Evolutionary conservation across 768 basidiomycete species (phyloP).

Genomic region (Serendipita vermifera): DNA sequence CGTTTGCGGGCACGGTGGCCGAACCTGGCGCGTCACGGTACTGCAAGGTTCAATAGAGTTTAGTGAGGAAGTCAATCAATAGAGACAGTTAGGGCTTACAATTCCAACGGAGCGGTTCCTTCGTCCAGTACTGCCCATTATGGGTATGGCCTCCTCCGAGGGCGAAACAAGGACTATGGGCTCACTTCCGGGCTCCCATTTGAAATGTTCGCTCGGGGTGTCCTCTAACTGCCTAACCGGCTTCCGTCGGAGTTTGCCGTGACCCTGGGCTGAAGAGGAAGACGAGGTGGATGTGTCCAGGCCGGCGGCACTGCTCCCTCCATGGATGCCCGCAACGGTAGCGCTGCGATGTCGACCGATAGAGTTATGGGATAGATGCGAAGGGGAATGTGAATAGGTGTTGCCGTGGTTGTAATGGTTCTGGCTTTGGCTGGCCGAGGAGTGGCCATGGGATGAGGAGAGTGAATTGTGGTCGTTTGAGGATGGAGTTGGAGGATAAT

Average conservation of each 20-base stretch:
- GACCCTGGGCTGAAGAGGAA: background rate
- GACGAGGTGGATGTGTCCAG: no score
- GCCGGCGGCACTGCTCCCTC: no score
- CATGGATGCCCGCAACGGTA: background rate
- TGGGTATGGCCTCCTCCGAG: no score
- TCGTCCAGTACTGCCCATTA: no score
- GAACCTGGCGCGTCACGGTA: no score
- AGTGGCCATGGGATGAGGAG: background rate
- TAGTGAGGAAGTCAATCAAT: no score
- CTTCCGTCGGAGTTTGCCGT: slow-evolving; percentile 3
- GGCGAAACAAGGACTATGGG: background rate
- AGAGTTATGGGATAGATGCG: background rate
- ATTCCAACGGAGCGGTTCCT: no score
- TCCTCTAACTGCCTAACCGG: background rate
- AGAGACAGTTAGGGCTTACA: no score
- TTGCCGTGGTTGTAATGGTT: background rate
- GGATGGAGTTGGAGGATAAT: no score
- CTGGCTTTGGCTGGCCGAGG: background rate
- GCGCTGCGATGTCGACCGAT: background rate
- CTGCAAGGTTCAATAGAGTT: no score
- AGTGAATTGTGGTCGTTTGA: background rate
- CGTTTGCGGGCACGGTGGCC: background rate
- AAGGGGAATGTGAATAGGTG: background rate
- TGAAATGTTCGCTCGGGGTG: background rate
- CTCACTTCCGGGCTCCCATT: slow-evolving; percentile 5